Conservation (phyloP, 306 rosid genomes). For the Vigna trinervia region DNA sequence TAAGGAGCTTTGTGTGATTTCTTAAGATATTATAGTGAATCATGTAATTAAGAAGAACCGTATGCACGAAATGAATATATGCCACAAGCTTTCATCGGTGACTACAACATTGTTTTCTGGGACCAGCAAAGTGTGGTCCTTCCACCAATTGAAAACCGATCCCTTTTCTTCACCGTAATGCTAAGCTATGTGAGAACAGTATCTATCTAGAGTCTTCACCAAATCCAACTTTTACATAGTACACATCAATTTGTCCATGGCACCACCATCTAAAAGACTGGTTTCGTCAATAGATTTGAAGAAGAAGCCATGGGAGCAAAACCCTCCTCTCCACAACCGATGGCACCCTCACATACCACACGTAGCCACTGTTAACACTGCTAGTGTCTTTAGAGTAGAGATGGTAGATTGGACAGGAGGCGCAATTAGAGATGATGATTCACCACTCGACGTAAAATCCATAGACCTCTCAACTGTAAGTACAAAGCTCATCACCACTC, state of each 20-base stretch:
- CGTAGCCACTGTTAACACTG: conserved; percentile 33
- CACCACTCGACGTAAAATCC: conserved; percentile 69
- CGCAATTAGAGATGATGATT: conserved; percentile 64
- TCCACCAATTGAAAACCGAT: conserved; percentile 13
- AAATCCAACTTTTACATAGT: neutral
- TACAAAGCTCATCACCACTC: conserved; percentile 1
- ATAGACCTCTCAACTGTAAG: conserved; percentile 76
- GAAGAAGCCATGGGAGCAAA: conserved; percentile 79
- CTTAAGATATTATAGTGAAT: no score
- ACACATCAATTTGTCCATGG: conserved; percentile 54
- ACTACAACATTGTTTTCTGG: neutral
- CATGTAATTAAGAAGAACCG: no score
- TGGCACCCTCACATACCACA: conserved; percentile 81
- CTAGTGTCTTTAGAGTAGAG: conserved; percentile 71
- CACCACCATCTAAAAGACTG: conserved; percentile 59
- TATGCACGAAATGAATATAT: neutral
- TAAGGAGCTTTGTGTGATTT: no score
- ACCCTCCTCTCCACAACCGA: conserved; percentile 78
- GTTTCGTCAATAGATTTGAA: conserved; percentile 73
- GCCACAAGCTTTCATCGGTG: conserved; percentile 17
- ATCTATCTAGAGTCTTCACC: conserved; percentile 8
- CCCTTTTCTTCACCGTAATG: conserved; percentile 21
- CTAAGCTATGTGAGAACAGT: conserved; percentile 15
- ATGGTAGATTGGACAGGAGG: conserved; percentile 93
- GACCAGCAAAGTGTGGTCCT: conserved; percentile 42